Base-by-base conservation (phyloP, 2,329 filamentous ascomycete genomes). In the Epichloe uncinata region DNA sequence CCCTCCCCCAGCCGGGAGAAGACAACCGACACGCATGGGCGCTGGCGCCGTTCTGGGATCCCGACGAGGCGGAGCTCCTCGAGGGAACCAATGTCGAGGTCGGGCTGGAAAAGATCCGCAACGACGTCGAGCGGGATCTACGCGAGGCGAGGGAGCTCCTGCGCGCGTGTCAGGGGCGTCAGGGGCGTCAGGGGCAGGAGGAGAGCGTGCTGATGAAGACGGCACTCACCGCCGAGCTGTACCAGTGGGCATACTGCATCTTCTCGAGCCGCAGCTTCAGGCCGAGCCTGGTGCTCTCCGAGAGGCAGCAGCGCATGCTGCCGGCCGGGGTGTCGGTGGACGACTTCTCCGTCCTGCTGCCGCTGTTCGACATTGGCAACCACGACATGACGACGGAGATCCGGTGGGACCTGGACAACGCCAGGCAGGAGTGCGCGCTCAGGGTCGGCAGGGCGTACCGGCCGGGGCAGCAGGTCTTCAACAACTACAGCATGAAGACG, bases 401-500 rank as follows among this genome's bases (percentile, higher is more conserved):
- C 1, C 65, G 70, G 41, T 88, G 84, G 84, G 69, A 74, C 22
- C 68, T 73, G 2, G 62, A 73, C 20, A 64, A 72, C 11, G 59
- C 66, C 7, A 53, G 56, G 3, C 55, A 56, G 13, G 44, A 55
- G 18, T 79, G 75, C 52, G 64, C 61, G 8, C 67, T 82, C 9
- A 59, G 63, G 15, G 69, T 71, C 8, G 61, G 59, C 16, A 66
- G 69, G 50, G 53, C 56, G 1, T 74, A 81, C 56, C 45, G 55
- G 4, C 65, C 77, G 0, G 79, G 81, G 0, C 63, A 77, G 33
- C 77, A 81, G 55, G 63, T 81, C 22, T 82, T 73, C 58, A 86
- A 87, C 67, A 87, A 86, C 62, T 89, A 89, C 59, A 84, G 84
- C 33, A 63, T 69, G 59, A 85, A 87, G 64, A 85, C 83, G 6